phyloP scores from a whole-genome alignment of 2,329 filamentous ascomycete species.

The Fusarium chuoi region DNA sequence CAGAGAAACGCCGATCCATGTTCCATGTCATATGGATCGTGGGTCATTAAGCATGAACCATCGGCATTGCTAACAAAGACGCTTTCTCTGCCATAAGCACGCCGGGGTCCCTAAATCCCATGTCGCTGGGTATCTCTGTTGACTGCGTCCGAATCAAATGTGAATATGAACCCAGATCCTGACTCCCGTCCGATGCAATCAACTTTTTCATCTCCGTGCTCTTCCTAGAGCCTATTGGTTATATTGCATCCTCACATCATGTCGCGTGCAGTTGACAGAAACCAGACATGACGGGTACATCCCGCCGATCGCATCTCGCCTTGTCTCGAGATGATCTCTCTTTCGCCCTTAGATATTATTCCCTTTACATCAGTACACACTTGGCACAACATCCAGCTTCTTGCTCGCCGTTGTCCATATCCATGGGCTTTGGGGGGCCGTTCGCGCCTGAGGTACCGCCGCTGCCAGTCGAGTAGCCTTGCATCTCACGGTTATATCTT shows the following conservation, averaged over 20 bases:
- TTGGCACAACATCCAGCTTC: slow-evolving; percentile 84
- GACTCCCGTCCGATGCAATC: slow-evolving; percentile 54
- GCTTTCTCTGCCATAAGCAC: slow-evolving; percentile 28
- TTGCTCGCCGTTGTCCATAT: slow-evolving; percentile 75
- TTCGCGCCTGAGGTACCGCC: slow-evolving; percentile 70
- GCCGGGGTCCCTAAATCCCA: slow-evolving; percentile 25
- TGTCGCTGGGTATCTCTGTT: slow-evolving; percentile 38
- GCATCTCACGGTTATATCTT: slow-evolving; percentile 98
- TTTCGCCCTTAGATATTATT: slow-evolving; percentile 16
- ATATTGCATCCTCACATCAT: slow-evolving; percentile 36
- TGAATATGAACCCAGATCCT: slow-evolving; percentile 48
- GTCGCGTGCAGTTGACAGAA: slow-evolving; percentile 18
- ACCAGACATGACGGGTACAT: slow-evolving; percentile 15
- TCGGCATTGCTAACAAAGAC: slow-evolving; percentile 33
- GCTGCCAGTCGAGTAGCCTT: slow-evolving; percentile 80
- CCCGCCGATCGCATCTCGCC: slow-evolving; percentile 15
- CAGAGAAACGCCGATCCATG: slow-evolving; percentile 40
- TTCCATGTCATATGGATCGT: slow-evolving; percentile 39
- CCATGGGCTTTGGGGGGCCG: slow-evolving; percentile 77
- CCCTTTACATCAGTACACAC: slow-evolving; percentile 84
- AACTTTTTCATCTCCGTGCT: slow-evolving; percentile 39
- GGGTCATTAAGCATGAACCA: slow-evolving; percentile 41
- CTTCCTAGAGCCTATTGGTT: slow-evolving; percentile 30
- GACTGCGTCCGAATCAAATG: slow-evolving; percentile 38
- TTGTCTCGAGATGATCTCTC: slow-evolving; percentile 23